Evolutionary conservation across 2,329 filamentous ascomycete genomes (phyloP).

Genomic region (Tolypocladium album): DNA sequence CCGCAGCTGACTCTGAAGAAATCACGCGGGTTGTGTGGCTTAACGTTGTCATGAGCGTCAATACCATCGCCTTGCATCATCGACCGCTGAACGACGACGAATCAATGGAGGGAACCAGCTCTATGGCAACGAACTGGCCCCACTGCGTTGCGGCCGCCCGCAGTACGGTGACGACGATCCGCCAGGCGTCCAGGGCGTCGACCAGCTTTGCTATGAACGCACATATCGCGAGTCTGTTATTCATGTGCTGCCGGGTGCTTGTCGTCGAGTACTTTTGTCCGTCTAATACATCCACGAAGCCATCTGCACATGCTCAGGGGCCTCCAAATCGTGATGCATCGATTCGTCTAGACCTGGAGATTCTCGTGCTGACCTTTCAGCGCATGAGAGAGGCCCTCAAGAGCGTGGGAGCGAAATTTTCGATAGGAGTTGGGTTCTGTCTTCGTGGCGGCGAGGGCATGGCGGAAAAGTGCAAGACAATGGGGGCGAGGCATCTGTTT

Average conservation of each 20-base stretch:
- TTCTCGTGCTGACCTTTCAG: constrained; percentile 7
- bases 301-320: neutral
- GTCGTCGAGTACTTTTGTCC: constrained; percentile 10
- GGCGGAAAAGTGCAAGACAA: constrained; percentile 5
- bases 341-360: constrained; percentile 10
- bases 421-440: constrained; percentile 10
- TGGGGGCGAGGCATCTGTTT: constrained; percentile 8
- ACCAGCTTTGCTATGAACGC: constrained; percentile 8
- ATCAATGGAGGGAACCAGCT: neutral
- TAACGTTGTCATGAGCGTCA: constrained; percentile 6
- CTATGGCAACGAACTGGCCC: constrained; percentile 10
- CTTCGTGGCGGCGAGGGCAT: constrained; percentile 5
- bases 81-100: constrained; percentile 5
- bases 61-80: constrained; percentile 12
- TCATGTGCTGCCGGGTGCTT: constrained; percentile 8
- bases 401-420: constrained; percentile 10
- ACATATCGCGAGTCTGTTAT: constrained; percentile 9
- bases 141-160: constrained; percentile 12
- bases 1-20: constrained; percentile 7
- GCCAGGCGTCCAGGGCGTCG: constrained; percentile 8
- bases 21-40: constrained; percentile 11
- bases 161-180: constrained; percentile 6
- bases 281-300: neutral
- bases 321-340: constrained; percentile 3
- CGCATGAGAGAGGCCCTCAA: constrained; percentile 7